Percentiles rank a stretch among this genome's conserved stretches.
These are phyloP conservation scores for Mycothermus thermophilus DNA, from an alignment of 495 filamentous ascomycete genomes.

Conservation along the genomic window DNA sequence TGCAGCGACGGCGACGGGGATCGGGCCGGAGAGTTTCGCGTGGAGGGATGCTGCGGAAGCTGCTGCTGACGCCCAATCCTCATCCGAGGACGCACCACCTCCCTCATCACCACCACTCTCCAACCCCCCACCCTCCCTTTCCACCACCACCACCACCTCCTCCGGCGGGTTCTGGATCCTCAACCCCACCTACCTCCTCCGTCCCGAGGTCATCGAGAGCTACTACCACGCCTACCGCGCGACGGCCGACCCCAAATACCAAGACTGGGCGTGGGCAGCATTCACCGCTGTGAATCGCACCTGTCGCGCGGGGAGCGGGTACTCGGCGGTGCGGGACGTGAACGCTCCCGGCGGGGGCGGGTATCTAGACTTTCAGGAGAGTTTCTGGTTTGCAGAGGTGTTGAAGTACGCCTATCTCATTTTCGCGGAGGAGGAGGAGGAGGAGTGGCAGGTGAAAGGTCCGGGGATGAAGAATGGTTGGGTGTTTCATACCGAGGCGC, in stretches of 20 bases:
- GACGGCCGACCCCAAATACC: constrained; percentile 58
- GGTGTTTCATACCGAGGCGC: no score
- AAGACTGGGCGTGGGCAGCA: constrained; percentile 76
- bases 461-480: no score
- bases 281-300: constrained; percentile 57
- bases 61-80: no score
- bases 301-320: constrained; percentile 51
- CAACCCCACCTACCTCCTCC: constrained; percentile 48
- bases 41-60: constrained; percentile 42
- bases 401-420: constrained; percentile 75
- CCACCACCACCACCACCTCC: constrained; percentile 21
- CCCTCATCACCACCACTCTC: no score
- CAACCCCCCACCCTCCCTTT: no score
- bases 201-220: constrained; percentile 78
- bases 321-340: constrained; percentile 51
- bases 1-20: constrained; percentile 47
- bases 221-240: constrained; percentile 79
- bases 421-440: constrained; percentile 17
- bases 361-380: constrained; percentile 63
- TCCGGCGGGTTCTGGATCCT: constrained; percentile 61
- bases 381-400: constrained; percentile 83
- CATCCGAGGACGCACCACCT: no score
- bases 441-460: no score
- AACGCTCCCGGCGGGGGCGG: constrained; percentile 46
- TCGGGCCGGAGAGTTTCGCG: constrained; percentile 65